These are phyloP conservation scores for Aspergillus nomiae DNA, from an alignment of 2,329 filamentous ascomycete species.

Conservation along the genomic window DNA sequence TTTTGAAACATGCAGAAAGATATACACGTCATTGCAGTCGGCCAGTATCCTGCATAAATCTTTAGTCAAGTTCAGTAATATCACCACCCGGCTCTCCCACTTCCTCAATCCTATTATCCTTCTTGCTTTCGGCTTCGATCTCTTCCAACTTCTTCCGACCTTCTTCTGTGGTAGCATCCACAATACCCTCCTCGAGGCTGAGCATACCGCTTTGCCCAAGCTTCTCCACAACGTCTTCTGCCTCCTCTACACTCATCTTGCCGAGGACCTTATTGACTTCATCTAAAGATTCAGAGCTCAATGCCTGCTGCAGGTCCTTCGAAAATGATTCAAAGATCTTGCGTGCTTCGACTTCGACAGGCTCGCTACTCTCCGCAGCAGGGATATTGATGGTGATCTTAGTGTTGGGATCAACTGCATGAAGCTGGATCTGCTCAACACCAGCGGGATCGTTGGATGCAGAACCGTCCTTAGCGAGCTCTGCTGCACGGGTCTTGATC, in stretches of 20 bases:
- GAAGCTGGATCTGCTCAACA: conserved; percentile 95
- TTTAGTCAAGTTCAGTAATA: conserved; percentile 42
- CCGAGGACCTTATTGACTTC: conserved; percentile 85
- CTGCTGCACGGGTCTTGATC: conserved; percentile 74
- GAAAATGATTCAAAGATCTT: conserved; percentile 82
- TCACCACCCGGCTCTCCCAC: conserved; percentile 55
- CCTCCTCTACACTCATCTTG: conserved; percentile 84
- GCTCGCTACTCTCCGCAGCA: conserved; percentile 65
- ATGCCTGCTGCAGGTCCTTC: conserved; percentile 75
- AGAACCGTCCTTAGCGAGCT: conserved; percentile 66
- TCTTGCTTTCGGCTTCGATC: conserved; percentile 62
- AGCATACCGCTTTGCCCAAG: conserved; percentile 84
- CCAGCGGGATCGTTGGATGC: conserved; percentile 59
- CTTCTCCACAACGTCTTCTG: conserved; percentile 80
- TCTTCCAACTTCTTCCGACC: conserved; percentile 76
- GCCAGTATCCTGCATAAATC: background rate
- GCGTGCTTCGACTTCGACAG: conserved; percentile 62
- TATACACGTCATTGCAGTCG: conserved; percentile 1
- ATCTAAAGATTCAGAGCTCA: conserved; percentile 87
- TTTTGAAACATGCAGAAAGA: background rate
- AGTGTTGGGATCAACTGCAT: conserved; percentile 91
- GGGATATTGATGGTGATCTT: conserved; percentile 88
- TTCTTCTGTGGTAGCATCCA: conserved; percentile 90
- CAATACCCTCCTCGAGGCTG: conserved; percentile 88
- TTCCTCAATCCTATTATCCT: conserved; percentile 48